Base-by-base conservation (phyloP, 495 filamentous ascomycete genomes). In the Penicillium arizonense region DNA sequence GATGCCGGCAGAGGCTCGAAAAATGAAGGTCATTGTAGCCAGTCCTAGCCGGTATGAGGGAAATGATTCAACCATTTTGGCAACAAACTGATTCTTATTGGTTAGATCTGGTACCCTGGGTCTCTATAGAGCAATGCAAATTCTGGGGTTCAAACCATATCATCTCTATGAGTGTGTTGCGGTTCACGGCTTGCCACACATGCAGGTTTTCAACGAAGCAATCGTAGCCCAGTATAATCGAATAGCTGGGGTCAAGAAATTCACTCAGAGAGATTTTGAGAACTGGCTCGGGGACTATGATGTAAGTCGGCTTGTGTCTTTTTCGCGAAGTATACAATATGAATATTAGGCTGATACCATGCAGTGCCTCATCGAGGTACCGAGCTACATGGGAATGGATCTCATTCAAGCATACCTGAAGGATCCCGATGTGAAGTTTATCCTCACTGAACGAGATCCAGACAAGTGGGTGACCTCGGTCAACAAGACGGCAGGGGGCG, bases 381-480 rank as follows among this genome's bases (percentile, higher is more conserved):
- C 57, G 0, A 55, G 55, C 23, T 61, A 57, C 12, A 36, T 61
- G 10, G 60, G 60, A 5, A 30, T 28, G 12, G 42, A 58, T 9
- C 5, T 58, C 1, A 23, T 67, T 2, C 39, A 58, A 12, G 48
- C 47, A 1, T 64, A 67, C 30, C 48, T 43, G 0, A 3, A 55
- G 2, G 64, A 67, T 21, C 64, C 64, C 0, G 42, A 64, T 11
- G 61, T 67, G 8, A 67, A 67, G n/a, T 67, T 67, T 40, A 64
- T 67, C 21, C 47, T 67, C 13, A 64, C 64, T 1, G 64, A 67
- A 21, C 54, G 64, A 24, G 7, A 32, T 3, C 61, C 64, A 0
- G 47, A 60, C 12, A 64, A 56, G 20, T 67, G 64, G 64, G 64
- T 53, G 0, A 43, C 20, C 13, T 67, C 64, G 0, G 23, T 64